Base-by-base conservation (phyloP, 1,284 basidiomycete genomes). In the Tetrapyrgos nigripes region DNA sequence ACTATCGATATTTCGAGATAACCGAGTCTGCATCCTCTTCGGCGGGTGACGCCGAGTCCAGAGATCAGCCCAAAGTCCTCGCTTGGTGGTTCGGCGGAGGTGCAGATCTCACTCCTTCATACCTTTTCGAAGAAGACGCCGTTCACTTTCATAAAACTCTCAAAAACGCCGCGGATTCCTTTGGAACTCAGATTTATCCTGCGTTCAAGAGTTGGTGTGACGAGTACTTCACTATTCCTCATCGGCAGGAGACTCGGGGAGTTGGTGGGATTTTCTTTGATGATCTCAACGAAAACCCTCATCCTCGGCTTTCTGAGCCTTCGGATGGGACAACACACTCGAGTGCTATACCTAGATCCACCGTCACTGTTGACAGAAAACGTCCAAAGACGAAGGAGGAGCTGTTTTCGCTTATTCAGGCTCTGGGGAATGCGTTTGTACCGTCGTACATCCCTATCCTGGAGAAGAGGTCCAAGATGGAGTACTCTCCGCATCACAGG, bases 81-180 rank as follows among this genome's bases (percentile, higher is more conserved):
- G 91, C 95, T 9, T 99, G 96, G 96, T 99, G 97, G 97, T 99
- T 98, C 69, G 97, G 97, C 46, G 97, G 97, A 35, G 97, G 97
- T n/a, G 88, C 89, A 3, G 97, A 99, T 73, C 83, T 99, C 48
- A 99, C 97, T 0, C 97, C 97, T 1, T 91, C 91, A 11, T 98
- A 98, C 75, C 83, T 99, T 9, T 95, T 91, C 76, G 87, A 89
- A 61, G 91, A 92, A 61, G 97, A 99, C 72, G 94, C 89, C 2
- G 70, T 74, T 24, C 94, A 96, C 72, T 99, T 98, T 79, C 97
- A 99, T 78, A 63, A 72, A 33, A 90, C 87, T 2, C 77, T 96
- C 67, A 93, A 94, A 73, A 72, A 73, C 2, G 91, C 92, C 0
- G 96, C 93, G 72, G 91, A 92, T 67, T 72, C 78, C 40, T 89